These are phyloP conservation scores for Huntiella abstrusa DNA, from an alignment of 2,329 filamentous ascomycete genomes.

Conservation along the genomic window DNA sequence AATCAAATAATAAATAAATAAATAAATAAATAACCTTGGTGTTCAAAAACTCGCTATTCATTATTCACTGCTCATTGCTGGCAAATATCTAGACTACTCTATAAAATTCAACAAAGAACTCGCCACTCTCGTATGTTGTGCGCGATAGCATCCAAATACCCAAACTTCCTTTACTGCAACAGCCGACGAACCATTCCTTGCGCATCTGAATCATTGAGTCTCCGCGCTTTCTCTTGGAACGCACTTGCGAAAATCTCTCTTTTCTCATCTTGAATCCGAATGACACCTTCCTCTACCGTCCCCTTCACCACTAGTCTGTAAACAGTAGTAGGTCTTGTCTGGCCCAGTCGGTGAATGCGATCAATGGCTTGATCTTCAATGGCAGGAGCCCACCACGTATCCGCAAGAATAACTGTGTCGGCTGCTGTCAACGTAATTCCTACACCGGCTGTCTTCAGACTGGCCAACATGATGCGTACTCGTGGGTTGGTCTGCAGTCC, in stretches of 20 bases:
- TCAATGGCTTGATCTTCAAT: conserved; percentile 87
- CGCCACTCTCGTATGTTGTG: too few relatives aligned
- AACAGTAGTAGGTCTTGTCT: conserved; percentile 59
- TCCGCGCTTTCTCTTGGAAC: conserved; percentile 49
- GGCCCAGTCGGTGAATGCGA: conserved; percentile 69
- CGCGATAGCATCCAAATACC: too few relatives aligned
- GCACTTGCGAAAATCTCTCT: conserved; percentile 58
- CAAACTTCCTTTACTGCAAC: conserved; percentile 1
- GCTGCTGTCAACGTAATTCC: conserved; percentile 74
- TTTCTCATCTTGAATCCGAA: conserved; percentile 64
- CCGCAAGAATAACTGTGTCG: conserved; percentile 66
- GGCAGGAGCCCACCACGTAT: conserved; percentile 84
- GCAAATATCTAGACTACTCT: too few relatives aligned
- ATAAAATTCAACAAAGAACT: too few relatives aligned
- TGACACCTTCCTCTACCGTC: conserved; percentile 62
- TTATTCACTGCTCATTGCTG: too few relatives aligned
- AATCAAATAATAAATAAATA: too few relatives aligned
- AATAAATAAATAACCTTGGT: too few relatives aligned
- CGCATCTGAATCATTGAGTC: conserved; percentile 1
- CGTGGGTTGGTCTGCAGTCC: conserved; percentile 46
- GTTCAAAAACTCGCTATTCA: too few relatives aligned
- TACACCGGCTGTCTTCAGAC: conserved; percentile 64
- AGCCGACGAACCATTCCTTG: conserved; percentile 8
- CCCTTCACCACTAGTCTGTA: conserved; percentile 67
- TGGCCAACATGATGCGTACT: conserved; percentile 63